Conservation (phyloP, 1,284 basidiomycete genomes). For the Farysia itapuensis region DNA sequence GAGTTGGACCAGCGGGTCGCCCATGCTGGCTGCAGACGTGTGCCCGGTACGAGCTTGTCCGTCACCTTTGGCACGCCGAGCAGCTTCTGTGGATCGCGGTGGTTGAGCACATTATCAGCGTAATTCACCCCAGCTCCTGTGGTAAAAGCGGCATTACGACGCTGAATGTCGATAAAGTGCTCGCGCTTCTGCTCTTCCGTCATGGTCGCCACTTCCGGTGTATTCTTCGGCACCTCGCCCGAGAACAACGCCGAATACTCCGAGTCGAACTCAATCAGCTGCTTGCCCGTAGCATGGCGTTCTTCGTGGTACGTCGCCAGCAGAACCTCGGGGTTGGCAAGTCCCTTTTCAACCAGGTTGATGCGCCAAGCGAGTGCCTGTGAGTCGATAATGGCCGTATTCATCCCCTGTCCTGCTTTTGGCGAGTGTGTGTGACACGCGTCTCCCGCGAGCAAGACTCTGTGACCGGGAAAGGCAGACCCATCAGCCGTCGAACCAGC, state of each 20-base stretch:
- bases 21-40: slow-evolving; percentile 47
- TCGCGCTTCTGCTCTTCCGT: slow-evolving; percentile 42
- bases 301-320: slow-evolving; percentile 61
- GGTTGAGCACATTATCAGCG: slow-evolving; percentile 50
- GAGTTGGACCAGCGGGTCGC: slow-evolving; percentile 71
- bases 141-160: slow-evolving; percentile 53
- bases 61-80: slow-evolving; percentile 36
- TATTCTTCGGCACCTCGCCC: slow-evolving; percentile 50
- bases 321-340: slow-evolving; percentile 56
- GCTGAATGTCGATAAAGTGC: slow-evolving; percentile 52
- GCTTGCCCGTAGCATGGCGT: slow-evolving; percentile 60
- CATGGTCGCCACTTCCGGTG: slow-evolving; percentile 46
- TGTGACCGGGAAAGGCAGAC: slow-evolving; percentile 35
- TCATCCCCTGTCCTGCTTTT: slow-evolving; percentile 61
- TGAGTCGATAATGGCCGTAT: slow-evolving; percentile 62
- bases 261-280: slow-evolving; percentile 61
- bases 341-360: slow-evolving; percentile 61
- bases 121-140: slow-evolving; percentile 53
- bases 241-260: slow-evolving; percentile 61
- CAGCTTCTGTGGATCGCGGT: slow-evolving; percentile 31
- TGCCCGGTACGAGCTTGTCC: slow-evolving; percentile 43
- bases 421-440: slow-evolving; percentile 62
- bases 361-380: slow-evolving; percentile 62
- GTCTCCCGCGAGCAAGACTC: slow-evolving; percentile 61
- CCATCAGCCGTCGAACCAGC: slow-evolving; percentile 19